Base-by-base conservation (phyloP, 371 early-diverging fungal genomes). In the Apophysomyces trapeziformis region DNA sequence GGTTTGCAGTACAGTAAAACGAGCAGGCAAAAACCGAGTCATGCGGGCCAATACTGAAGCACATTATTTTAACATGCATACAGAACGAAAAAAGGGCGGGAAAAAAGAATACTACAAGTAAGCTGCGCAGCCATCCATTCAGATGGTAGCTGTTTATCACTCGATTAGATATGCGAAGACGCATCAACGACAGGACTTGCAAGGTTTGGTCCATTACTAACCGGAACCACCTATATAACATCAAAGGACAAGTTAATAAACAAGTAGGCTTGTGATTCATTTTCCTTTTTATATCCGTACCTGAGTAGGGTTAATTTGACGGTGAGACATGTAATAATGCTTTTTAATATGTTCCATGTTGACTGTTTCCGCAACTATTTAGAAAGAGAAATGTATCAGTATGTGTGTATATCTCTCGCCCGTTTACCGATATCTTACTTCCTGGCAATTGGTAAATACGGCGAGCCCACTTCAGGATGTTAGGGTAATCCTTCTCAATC, bases 291-390 rank as follows among this genome's bases (percentile, higher is more conserved):
- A 21, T 50, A 21, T n/a, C 4, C 1, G 21, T 50, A 50, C 79
- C 64, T 89, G 88, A 56, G 82, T 88, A 1, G 97, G 97, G 76
- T 98, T 98, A 78, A 97, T 96, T 76, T 95, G 91, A 14, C 71
- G 74, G 57, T 96, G 97, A 38, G 91, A 90, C 87, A 87, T 86
- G 81, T 94, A 96, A 71, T 97, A 98, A 71, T 97, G 97, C 5
- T 80, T 69, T 82, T 96, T 96, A 88, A 98, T 98, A 72, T 98
- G 97, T 41, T 90, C 87, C 93, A 96, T 91, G 77, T 95, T 88
- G 46, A 95, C 92, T 0, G 96, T 96, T 35, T 87, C 89, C 5
- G 79, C 79, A 58, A 91, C 83, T 78, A 74, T 13, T 26, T 0
- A 26, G 32, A 26, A 26, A 26, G 3, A 26, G 32, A 26, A 26